Evolutionary conservation across 768 basidiomycete species (phyloP).

Genomic region (Botryobasidium botryosum): DNA sequence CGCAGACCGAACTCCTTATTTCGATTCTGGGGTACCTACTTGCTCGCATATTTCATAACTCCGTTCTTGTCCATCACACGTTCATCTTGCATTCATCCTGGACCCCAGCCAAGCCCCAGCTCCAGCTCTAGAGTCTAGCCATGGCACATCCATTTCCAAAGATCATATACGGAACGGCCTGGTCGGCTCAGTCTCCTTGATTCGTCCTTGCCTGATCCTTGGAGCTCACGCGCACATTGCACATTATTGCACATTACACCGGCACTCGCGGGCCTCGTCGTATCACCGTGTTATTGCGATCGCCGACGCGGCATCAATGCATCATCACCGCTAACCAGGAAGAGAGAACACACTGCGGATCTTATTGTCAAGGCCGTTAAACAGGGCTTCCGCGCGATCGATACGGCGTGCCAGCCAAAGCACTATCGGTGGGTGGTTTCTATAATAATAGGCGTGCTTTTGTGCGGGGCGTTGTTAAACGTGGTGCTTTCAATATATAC

Average conservation of each 20-base stretch:
- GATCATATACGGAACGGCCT: constrained; percentile 29
- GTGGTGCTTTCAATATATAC: not conserved
- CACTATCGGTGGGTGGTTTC: constrained; percentile 38
- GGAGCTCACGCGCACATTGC: too few relatives aligned
- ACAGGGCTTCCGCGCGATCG: constrained; percentile 64
- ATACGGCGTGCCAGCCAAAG: constrained; percentile 55
- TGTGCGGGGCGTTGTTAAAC: constrained; percentile 13
- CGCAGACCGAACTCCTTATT: too few relatives aligned
- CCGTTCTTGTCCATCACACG: too few relatives aligned
- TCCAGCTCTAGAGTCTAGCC: too few relatives aligned
- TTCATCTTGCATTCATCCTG: too few relatives aligned
- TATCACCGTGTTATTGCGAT: constrained; percentile 3
- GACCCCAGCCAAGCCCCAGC: too few relatives aligned
- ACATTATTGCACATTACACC: too few relatives aligned
- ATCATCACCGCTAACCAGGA: constrained; percentile 30
- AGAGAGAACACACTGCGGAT: constrained; percentile 49
- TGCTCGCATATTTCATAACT: too few relatives aligned
- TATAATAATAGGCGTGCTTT: not conserved
- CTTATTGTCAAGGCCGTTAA: constrained; percentile 58
- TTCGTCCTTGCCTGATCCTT: too few relatives aligned
- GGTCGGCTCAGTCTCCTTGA: too few relatives aligned
- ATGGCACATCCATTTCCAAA: constrained; percentile 10
- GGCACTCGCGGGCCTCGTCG: too few relatives aligned
- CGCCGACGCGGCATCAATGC: not conserved
- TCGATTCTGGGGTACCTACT: too few relatives aligned